phyloP scores from a whole-genome alignment of 2,329 filamentous ascomycete species.

The Talaromyces islandicus region DNA sequence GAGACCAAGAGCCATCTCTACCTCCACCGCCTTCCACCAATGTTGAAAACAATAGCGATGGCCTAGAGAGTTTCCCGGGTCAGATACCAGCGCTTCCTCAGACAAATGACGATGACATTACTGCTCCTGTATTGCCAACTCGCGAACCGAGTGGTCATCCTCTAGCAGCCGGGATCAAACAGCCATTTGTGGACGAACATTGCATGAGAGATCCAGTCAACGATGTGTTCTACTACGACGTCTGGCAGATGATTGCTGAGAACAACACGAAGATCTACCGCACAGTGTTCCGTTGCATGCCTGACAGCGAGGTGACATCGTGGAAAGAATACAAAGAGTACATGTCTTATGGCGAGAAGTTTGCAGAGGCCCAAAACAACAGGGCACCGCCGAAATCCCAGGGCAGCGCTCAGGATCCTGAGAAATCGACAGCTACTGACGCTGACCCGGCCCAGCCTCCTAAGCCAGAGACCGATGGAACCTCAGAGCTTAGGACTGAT shows the following conservation, averaged over 20 bases:
- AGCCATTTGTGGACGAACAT: constrained; percentile 72
- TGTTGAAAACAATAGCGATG: constrained; percentile 10
- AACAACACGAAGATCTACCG: constrained; percentile 97
- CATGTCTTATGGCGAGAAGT: constrained; percentile 67
- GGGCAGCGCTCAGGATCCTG: neutral
- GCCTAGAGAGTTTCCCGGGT: constrained; percentile 14
- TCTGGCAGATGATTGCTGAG: constrained; percentile 79
- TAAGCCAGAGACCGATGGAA: neutral
- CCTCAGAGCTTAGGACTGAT: neutral
- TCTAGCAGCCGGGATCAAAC: constrained; percentile 60
- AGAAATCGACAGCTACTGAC: neutral
- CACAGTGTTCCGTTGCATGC: constrained; percentile 92
- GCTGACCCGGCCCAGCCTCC: neutral
- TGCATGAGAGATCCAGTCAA: constrained; percentile 91
- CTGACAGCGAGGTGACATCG: constrained; percentile 85
- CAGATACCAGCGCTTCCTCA: constrained; percentile 64
- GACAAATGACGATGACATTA: constrained; percentile 75
- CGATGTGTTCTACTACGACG: constrained; percentile 74
- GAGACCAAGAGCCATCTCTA: constrained; percentile 14
- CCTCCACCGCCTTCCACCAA: constrained; percentile 13
- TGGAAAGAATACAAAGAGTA: constrained; percentile 93
- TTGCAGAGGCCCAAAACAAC: constrained; percentile 61
- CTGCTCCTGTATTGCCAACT: constrained; percentile 58
- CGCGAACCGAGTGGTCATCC: constrained; percentile 43
- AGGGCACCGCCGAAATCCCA: neutral